Conservation (phyloP, 2,329 filamentous ascomycete genomes). For the Botrytis porri region DNA sequence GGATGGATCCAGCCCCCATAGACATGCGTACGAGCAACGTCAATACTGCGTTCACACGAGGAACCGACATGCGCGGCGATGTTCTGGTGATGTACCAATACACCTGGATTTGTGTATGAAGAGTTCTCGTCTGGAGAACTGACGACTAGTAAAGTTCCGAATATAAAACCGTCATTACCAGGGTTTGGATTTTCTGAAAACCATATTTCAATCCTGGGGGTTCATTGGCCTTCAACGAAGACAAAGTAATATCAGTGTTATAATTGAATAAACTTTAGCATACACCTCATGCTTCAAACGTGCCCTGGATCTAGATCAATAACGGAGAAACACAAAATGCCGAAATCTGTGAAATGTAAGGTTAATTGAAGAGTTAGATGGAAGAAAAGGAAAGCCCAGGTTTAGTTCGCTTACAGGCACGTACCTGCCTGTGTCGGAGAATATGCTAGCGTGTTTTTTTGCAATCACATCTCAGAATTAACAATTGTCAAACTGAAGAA, state of each 20-base stretch:
- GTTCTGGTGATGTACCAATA: background rate
- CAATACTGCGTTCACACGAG: background rate
- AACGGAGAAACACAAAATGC: background rate
- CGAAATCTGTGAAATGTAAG: too few relatives aligned
- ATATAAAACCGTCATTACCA: background rate
- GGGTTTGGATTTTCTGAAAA: background rate
- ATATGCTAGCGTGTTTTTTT: background rate
- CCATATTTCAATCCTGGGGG: background rate
- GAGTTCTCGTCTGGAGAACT: background rate
- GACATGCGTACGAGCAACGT: background rate
- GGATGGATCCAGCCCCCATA: background rate
- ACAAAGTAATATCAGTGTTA: background rate
- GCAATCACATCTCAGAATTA: background rate
- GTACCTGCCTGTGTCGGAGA: background rate
- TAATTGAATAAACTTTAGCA: background rate
- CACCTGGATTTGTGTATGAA: background rate
- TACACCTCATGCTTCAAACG: background rate
- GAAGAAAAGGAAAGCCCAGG: background rate
- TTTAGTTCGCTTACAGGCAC: background rate
- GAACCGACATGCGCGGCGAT: background rate
- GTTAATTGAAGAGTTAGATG: background rate
- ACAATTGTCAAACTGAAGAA: background rate
- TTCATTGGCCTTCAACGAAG: background rate
- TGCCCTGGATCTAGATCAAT: background rate
- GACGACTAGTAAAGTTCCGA: background rate